Evolutionary conservation across 2,329 filamentous ascomycete species (phyloP).

Genomic region (Aspergillus latus): DNA sequence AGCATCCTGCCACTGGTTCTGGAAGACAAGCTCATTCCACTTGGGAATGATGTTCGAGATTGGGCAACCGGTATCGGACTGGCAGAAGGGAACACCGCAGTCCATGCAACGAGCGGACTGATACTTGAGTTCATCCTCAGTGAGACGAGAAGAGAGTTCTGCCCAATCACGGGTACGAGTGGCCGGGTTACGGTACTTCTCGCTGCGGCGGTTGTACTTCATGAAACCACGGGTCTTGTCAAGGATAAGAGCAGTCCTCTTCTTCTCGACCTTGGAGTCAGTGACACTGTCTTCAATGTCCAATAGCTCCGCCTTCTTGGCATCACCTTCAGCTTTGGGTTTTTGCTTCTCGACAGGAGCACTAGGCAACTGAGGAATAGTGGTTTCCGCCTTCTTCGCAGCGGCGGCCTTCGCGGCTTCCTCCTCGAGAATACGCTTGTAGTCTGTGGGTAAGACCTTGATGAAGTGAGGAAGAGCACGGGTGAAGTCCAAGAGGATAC

Average conservation of each 20-base stretch:
- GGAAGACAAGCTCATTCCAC: conserved; percentile 81
- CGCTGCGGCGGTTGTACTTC: conserved; percentile 88
- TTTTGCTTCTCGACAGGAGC: conserved; percentile 54
- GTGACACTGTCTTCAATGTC: conserved; percentile 92
- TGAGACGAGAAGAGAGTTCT: conserved; percentile 81
- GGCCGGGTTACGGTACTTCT: conserved; percentile 86
- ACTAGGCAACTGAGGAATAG: conserved; percentile 73
- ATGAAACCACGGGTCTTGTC: conserved; percentile 98
- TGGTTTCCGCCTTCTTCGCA: conserved; percentile 79
- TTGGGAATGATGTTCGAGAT: conserved; percentile 98
- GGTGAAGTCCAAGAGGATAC: conserved; percentile 92
- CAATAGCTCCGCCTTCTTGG: conserved; percentile 67
- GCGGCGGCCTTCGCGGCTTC: conserved; percentile 82
- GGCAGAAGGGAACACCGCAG: conserved; percentile 96
- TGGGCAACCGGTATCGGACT: conserved; percentile 92
- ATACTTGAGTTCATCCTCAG: conserved; percentile 94
- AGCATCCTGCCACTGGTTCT: conserved; percentile 83
- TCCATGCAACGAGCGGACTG: conserved; percentile 98
- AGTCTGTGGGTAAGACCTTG: conserved; percentile 91
- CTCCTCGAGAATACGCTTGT: conserved; percentile 87
- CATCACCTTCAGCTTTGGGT: conserved; percentile 59
- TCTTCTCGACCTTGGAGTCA: conserved; percentile 82
- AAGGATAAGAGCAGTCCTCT: conserved; percentile 84
- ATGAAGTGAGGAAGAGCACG: conserved; percentile 85
- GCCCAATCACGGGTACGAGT: conserved; percentile 90